Percentiles rank a stretch among this genome's conserved stretches.
Evolutionary conservation across 495 filamentous ascomycete species (phyloP).

Genomic region (Trichoderma erinaceum): DNA sequence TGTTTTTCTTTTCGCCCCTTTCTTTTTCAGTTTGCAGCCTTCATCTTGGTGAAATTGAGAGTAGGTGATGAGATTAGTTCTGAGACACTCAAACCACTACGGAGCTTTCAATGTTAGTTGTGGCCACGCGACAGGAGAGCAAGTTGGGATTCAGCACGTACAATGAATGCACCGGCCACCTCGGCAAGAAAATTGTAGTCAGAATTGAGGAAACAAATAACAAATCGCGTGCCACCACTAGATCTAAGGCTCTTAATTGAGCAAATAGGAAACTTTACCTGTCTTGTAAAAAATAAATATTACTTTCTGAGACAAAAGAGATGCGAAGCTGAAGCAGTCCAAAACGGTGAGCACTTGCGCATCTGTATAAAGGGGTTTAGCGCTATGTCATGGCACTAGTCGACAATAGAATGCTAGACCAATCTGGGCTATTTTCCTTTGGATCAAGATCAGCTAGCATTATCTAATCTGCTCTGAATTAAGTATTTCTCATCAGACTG

Average conservation of each 20-base stretch:
- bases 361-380: background rate
- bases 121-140: slow-evolving; percentile 5
- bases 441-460: background rate
- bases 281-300: background rate
- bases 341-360: background rate
- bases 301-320: background rate
- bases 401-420: slow-evolving; percentile 1
- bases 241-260: background rate
- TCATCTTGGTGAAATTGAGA: background rate
- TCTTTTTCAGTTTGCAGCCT: background rate
- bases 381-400: background rate
- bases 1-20: background rate
- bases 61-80: background rate
- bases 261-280: background rate
- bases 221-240: background rate
- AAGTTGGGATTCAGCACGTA: background rate
- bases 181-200: background rate
- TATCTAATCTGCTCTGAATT: background rate
- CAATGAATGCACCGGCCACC: background rate
- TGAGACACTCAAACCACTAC: background rate
- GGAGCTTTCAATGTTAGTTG: background rate
- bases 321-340: background rate
- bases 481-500: background rate
- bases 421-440: background rate
- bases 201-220: background rate